Evolutionary conservation across 2,329 filamentous ascomycete species (phyloP).

Genomic region (Fusarium scirpi): DNA sequence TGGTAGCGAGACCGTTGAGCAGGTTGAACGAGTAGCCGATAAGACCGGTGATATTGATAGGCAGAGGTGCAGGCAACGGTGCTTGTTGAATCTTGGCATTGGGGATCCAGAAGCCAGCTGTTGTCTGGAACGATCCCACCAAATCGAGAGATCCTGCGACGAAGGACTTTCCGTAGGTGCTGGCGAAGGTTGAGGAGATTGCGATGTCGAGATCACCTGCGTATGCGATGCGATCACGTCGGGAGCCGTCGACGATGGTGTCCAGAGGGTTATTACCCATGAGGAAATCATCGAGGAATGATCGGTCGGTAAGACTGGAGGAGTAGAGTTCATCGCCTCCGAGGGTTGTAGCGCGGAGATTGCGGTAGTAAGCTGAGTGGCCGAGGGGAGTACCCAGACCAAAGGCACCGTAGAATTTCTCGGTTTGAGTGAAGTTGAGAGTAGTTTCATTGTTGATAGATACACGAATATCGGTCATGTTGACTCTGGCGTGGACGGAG

Average conservation of each 20-base stretch:
- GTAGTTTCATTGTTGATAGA: background rate
- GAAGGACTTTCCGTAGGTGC: constrained; percentile 6
- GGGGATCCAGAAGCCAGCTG: constrained; percentile 2
- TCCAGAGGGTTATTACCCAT: background rate
- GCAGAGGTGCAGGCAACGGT: fast-evolving
- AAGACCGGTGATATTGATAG: background rate
- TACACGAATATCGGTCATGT: background rate
- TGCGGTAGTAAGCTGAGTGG: background rate
- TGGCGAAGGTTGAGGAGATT: background rate
- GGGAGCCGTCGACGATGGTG: background rate
- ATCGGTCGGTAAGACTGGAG: background rate
- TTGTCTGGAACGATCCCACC: background rate
- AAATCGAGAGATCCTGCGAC: background rate
- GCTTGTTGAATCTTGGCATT: constrained; percentile 8
- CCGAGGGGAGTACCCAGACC: background rate
- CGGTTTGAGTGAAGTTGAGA: background rate
- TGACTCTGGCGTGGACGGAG: background rate
- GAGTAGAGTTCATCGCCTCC: background rate
- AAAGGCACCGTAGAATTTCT: background rate
- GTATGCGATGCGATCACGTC: background rate
- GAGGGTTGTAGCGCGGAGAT: background rate
- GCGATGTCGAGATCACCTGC: background rate
- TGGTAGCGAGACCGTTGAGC: background rate
- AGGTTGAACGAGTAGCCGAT: background rate
- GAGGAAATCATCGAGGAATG: background rate